Evolutionary conservation across 805 yeast genomes (phyloP), one percentile per base, ranked within the genome.

Genomic region (Yarrowia sp.): DNA sequence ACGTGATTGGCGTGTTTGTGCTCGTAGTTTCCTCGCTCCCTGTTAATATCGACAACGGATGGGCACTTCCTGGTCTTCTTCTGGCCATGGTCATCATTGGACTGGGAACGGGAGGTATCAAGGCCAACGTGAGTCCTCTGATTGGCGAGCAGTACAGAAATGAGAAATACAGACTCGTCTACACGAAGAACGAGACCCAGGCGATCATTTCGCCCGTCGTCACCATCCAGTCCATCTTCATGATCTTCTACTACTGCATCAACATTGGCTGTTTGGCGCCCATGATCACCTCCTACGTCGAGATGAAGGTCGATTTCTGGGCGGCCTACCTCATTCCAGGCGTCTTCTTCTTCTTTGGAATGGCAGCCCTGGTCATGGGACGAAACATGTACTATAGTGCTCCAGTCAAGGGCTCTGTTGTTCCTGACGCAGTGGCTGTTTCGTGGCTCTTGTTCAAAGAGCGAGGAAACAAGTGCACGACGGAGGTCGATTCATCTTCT

Each of bases 101-200:
- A 72, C 73, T 89, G 38, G 94, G 92, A 46, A 88, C 95, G 35
- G 95, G 95, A 75, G 89, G 92, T 73, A 90, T 90, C 76, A 90
- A 90, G 77, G 82, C 92, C 50, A 89, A 90, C 73, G 86, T 90
- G 36, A 85, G 91, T 8, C 89, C 90, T n/a, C 81, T 90, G 76
- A 86, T 90, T 76, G 93, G 91, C 53, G 90, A 88, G 74, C 91
- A 88, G 78, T 87, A 85, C 75, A 87, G 88, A 52, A 84, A 86
- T 75, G 80, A 84, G 69, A 82, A 84, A 72, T 85, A 83, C 63
- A 85, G 90, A 68, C 83, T 82, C 76, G 84, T 83, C 4, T 79
- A 83, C 69, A 83, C 97, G 69, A 87, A 87, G 74, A 82, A 83
- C 35, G 59, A 40, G 35, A 14, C 45, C 2, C 45, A 12, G 56